Evolutionary conservation across 1,284 basidiomycete genomes (phyloP).

Genomic region (Termitomyces sp.): DNA sequence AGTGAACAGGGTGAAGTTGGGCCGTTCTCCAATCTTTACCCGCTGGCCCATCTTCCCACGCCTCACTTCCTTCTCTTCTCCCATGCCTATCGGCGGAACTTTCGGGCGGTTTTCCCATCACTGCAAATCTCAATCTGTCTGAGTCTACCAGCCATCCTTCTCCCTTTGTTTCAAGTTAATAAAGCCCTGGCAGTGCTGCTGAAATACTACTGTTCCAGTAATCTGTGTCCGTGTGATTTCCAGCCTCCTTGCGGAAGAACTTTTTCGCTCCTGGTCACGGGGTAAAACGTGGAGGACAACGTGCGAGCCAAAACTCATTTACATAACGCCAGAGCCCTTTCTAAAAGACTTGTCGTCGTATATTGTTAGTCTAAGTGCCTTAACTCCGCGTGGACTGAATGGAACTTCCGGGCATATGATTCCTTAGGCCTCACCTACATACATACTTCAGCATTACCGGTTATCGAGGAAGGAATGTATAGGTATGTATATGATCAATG

Average conservation of each 20-base stretch:
- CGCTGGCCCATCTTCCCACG: conserved; percentile 34
- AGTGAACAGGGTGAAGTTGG: conserved; percentile 31
- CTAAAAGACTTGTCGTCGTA: too few species aligned
- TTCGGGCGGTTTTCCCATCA: conserved; percentile 13
- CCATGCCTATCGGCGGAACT: conserved; percentile 20
- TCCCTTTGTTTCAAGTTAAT: not conserved
- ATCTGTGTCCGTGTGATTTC: not conserved
- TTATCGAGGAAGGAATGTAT: conserved; percentile 5
- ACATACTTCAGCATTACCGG: conserved; percentile 1
- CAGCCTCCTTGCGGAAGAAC: not conserved
- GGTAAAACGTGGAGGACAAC: not conserved
- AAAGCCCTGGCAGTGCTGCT: not conserved
- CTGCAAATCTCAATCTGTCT: conserved; percentile 9
- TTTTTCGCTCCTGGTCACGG: not conserved
- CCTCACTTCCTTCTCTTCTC: conserved; percentile 21
- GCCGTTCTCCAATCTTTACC: conserved; percentile 24
- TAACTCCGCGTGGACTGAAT: conserved; percentile 7
- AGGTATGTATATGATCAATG: conserved; percentile 7
- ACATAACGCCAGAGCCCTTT: conserved; percentile 1
- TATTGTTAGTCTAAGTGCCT: not conserved
- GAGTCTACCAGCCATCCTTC: not conserved
- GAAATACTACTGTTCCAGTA: not conserved
- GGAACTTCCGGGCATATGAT: conserved; percentile 1
- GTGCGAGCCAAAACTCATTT: conserved; percentile 6
- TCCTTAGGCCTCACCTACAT: too few species aligned